Base-by-base conservation (phyloP, 2,329 filamentous ascomycete genomes). In the Mariannaea sp. region DNA sequence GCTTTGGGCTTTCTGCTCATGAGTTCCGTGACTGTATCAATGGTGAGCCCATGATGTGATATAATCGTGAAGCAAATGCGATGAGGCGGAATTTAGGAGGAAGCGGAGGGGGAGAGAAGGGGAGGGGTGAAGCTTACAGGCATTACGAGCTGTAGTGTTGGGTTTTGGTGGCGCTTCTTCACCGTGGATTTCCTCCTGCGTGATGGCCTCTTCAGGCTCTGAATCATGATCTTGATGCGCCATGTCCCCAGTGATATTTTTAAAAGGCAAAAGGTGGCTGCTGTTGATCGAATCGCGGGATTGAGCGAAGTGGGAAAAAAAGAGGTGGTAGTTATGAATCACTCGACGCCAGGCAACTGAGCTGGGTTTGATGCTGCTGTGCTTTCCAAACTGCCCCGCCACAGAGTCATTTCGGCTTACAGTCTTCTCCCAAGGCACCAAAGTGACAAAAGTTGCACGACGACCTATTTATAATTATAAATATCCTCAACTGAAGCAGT, bases 141-240 rank as follows among this genome's bases (percentile, higher is more conserved):
- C 77, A 68, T 80, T 78, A 45, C 66, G 70, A 55, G 32, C 32
- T n/a, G 30, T 32, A 6, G 47, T 20, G 41, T 49, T 45, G 26
- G 56, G 56, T 39, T 56, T 52, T 20, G 68, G 49, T 32, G 57
- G 54, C 22, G 68, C 47, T 10, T 71, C 71, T 45, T 67, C 67
- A 16, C 68, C 69, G 27, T 66, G 60, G 2, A 76, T 73, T 54
- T 80, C 77, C 22, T 77, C 72, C 41, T 68, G 61, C 0, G 71
- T 75, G 49, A 76, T 73, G 38, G 73, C 75, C 61, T 78, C 75
- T 50, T 77, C 70, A 0, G 67, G 57, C 12, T 67, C 67, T 3
- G 66, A 65, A 10, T 66, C 61, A 33, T 49, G 30, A 20, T 52
- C 61, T 35, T 49, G 30, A 20, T 52, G 56, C 10, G 64, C 47